phyloP scores from a whole-genome alignment of 371 early-diverging fungal genomes.

The Vairimorpha apis region DNA sequence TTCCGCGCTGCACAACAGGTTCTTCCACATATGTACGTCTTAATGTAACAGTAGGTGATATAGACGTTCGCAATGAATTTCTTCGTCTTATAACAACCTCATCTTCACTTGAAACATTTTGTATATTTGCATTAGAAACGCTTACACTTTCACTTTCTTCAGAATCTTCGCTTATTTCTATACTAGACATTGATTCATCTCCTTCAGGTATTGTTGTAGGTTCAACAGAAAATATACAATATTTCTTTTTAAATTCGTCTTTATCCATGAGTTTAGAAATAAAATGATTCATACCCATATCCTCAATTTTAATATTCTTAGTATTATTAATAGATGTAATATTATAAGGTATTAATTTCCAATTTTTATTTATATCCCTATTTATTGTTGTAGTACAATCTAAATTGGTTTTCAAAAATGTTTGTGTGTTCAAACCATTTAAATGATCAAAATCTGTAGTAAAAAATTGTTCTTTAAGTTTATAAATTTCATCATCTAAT shows the following conservation, averaged over 20 bases:
- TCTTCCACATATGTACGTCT: background rate
- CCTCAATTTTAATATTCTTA: conserved; percentile 25
- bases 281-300: conserved; percentile 15
- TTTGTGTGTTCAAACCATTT: conserved; percentile 2
- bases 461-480: conserved; percentile 52
- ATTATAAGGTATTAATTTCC: conserved; percentile 17
- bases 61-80: background rate
- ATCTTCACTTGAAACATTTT: background rate
- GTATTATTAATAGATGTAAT: background rate
- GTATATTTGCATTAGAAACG: too few relatives aligned
- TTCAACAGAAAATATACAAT: background rate
- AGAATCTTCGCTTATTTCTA: background rate
- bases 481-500: background rate
- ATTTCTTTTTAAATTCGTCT: conserved; percentile 29
- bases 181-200: background rate
- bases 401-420: conserved; percentile 10
- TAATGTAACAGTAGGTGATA: background rate
- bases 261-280: conserved; percentile 8
- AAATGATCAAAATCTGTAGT: conserved; percentile 38
- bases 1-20: background rate
- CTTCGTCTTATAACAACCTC: background rate
- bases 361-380: conserved; percentile 30
- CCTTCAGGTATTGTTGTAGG: background rate
- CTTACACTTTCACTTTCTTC: too few relatives aligned
- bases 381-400: conserved; percentile 15